Base-by-base conservation (phyloP, 2,329 filamentous ascomycete genomes). In the Fusarium sulawesiense region DNA sequence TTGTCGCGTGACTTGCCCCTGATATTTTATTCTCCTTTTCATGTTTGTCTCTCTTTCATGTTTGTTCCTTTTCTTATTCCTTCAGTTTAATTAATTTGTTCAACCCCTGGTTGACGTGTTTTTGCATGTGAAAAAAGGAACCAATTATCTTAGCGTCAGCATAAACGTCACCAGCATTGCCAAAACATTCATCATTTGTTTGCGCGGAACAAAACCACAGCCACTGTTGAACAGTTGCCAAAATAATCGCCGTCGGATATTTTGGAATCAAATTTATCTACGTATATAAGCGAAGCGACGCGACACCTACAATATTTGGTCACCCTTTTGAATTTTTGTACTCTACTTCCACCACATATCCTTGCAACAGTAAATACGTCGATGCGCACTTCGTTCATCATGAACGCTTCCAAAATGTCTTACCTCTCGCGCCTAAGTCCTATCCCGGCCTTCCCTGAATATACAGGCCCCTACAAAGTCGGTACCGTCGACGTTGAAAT, bases 401-500 rank as follows among this genome's bases (percentile, higher is more conserved):
- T 75, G 68, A 73, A 69, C 27, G 42, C 74, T 25, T 68, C 79
- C 61, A 83, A 81, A 73, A 79, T 86, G 75, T 78, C 82, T 12
- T 83, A 85, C 64, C 75, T 88, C n/a, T 84, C 86, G 16, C 83
- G 82, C 46, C 80, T 92, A 72, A 93, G 86, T 74, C 91, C 91
- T 1, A 83, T 93, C 7, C 93, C 93, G 2, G 79, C 85, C 2
- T 94, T 97, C 61, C 91, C 93, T 6, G 83, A 88, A 6, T 95
- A 94, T 76, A 90, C 90, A 2, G 93, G 91, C 1, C 88, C 88
- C 1, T 91, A 92, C 77, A 85, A 85, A 66, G 90, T 93, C 42
- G 90, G 91, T 27, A 91, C 88, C 14, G 84, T 91, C 76, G 93
- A 97, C 75, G 85, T 95, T 70, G 93, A 97, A 81, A 88, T 97